A percentile compares a stretch with the other conserved stretches of the same genome.
phyloP scores from a whole-genome alignment of 1,284 basidiomycete genomes.

The Thelephora terrestris region DNA sequence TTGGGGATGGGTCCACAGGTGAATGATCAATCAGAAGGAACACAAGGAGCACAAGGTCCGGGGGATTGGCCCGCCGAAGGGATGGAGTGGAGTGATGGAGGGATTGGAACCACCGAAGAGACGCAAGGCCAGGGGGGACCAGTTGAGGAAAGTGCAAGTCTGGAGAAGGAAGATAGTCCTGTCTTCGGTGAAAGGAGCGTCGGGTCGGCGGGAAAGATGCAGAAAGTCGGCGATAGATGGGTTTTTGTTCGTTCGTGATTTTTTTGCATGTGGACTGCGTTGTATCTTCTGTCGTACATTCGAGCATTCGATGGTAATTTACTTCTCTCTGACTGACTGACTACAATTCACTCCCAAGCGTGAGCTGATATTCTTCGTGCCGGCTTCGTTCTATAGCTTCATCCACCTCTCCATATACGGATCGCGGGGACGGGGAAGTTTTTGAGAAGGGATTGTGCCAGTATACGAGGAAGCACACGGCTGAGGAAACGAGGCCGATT shows the following conservation, averaged over 20 bases:
- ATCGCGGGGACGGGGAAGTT: not conserved
- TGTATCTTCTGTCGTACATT: not conserved
- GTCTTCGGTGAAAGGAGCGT: not conserved
- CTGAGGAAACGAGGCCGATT: slow-evolving; percentile 43
- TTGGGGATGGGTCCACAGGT: slow-evolving; percentile 8
- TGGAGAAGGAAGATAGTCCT: not conserved
- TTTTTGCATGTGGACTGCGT: not conserved
- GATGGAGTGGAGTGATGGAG: slow-evolving; percentile 8
- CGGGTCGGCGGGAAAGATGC: slow-evolving; percentile 46
- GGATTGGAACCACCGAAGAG: too few species aligned
- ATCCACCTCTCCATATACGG: not conserved
- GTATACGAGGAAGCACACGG: slow-evolving; percentile 45
- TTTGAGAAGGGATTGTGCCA: slow-evolving; percentile 51
- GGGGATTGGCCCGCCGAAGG: slow-evolving; percentile 5
- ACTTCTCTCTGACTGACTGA: slow-evolving; percentile 1
- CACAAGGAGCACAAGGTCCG: not conserved
- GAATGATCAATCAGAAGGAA: slow-evolving; percentile 8
- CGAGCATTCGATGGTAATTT: slow-evolving; percentile 1
- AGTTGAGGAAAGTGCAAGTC: slow-evolving; percentile 10
- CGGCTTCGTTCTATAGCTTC: not conserved
- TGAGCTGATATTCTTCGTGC: not conserved
- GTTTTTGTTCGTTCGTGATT: slow-evolving; percentile 39
- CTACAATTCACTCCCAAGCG: not conserved
- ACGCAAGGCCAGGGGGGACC: slow-evolving; percentile 1
- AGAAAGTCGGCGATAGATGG: slow-evolving; percentile 63